Evolutionary conservation across 495 filamentous ascomycete genomes (phyloP), one percentile per base, ranked within the genome.

Genomic region (Astrothelium subdiscretum): DNA sequence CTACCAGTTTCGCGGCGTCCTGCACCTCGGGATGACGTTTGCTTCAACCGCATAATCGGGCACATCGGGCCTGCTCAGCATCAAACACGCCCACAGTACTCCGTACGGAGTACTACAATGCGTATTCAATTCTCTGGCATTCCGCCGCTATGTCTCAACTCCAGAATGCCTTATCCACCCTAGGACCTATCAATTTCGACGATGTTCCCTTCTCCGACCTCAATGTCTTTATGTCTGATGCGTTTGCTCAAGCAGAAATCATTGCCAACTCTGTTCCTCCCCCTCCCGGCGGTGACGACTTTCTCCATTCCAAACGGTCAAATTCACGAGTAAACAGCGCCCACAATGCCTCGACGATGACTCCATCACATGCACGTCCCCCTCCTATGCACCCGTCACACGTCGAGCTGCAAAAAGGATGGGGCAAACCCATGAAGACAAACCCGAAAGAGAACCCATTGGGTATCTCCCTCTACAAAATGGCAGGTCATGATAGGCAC

Each of bases 361-460:
- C 74, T 11, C 66, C 76, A 10, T 87, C 85, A 18, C 64, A 77
- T 32, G 80, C 77, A 13, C 79, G 83, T 51, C 74, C 81, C 10
- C 72, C 72, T 13, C 76, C 81, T 3, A 71, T 79, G n/a, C 72
- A 79, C 31, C 68, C 77, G 2, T 71, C 78, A 18, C 71, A 79
- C 22, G 73, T 73, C 20, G 65, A 74, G n/a, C 70, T 96, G 10
- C 86, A 85, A 58, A 86, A 88, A 60, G 81, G 89, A 78, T 97
- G 92, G 92, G 81, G 84, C 54, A 96, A 94, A 67, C 87, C 89
- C 11, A 73, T 90, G 65, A 95, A 91, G 71, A 67, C 91, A 58
- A 79, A 73, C 31, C 67, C 79, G 0, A 84, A 80, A 64, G 87
- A 92, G 6, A 95, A 94, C 67, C 90, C 89, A 5, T 75, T 90